phyloP scores from a whole-genome alignment of 192 early-diverging fungal genomes.

The Diversispora epigaea region DNA sequence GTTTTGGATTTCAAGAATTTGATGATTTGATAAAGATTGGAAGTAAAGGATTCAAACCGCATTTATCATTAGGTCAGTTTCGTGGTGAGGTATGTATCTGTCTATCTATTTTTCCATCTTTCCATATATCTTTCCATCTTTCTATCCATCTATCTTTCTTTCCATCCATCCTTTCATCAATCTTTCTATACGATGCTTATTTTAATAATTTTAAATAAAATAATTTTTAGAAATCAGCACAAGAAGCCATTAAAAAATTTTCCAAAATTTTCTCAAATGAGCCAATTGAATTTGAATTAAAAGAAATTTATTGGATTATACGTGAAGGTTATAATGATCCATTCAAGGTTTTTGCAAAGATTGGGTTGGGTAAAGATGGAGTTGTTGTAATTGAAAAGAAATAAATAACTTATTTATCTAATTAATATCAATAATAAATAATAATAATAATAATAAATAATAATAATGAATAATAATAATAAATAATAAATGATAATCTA shows the following conservation, averaged over 20 bases:
- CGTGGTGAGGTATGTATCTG: background rate
- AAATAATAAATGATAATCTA: too few species aligned
- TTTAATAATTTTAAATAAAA: background rate
- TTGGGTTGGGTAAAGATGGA: background rate
- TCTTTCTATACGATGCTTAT: background rate
- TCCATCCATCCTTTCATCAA: too few species aligned
- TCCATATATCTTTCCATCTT: too few species aligned
- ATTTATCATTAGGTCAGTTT: conserved; percentile 19
- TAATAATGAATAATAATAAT: too few species aligned
- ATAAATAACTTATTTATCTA: too few species aligned
- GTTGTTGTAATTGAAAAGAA: background rate
- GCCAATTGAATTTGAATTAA: conserved; percentile 2
- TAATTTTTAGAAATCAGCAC: conserved; percentile 6
- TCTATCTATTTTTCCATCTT: too few species aligned
- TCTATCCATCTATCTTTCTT: too few species aligned
- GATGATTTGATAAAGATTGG: conserved; percentile 3
- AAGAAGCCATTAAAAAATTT: conserved; percentile 14
- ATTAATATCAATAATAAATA: too few species aligned
- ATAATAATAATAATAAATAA: too few species aligned
- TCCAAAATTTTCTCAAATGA: background rate
- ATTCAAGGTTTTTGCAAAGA: background rate
- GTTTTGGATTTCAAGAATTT: conserved; percentile 2
- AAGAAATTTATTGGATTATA: background rate
- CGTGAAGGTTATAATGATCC: conserved; percentile 17
- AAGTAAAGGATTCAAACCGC: conserved; percentile 3